Percentiles rank a stretch among this genome's conserved stretches.
These are phyloP conservation scores for Annona cherimola DNA, from an alignment of 164 flowering plant species.

Conservation along the genomic window DNA sequence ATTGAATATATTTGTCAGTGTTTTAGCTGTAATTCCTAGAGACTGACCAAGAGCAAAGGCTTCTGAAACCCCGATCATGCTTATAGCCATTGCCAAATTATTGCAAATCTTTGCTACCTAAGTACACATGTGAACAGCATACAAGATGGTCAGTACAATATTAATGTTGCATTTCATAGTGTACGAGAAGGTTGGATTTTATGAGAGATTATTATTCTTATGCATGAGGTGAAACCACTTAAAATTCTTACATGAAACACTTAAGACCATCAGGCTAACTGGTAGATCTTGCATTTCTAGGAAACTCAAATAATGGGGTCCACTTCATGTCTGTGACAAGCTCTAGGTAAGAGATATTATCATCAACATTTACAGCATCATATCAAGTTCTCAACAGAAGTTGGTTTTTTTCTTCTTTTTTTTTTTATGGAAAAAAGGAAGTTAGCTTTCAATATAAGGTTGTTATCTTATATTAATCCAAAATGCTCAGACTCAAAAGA, in stretches of 20 bases:
- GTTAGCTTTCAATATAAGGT: no score
- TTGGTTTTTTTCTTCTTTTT: no score
- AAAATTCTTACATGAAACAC: background rate
- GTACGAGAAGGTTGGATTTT: background rate
- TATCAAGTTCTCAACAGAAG: no score
- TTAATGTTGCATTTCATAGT: background rate
- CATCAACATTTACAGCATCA: no score
- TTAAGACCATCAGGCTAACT: background rate
- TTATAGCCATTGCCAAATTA: constrained; percentile 88
- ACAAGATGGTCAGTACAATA: background rate
- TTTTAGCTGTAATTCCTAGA: constrained; percentile 61
- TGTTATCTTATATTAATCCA: no score
- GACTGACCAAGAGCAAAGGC: constrained; percentile 86
- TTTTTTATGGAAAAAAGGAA: no score
- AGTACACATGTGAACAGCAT: constrained; percentile 6
- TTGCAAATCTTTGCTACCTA: constrained; percentile 96
- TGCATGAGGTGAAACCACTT: background rate
- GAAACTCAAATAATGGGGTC: background rate
- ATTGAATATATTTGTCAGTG: constrained; percentile 69
- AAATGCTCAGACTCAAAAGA: no score
- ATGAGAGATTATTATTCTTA: no score
- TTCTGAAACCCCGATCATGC: constrained; percentile 92
- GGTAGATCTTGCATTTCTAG: background rate
- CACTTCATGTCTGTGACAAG: background rate
- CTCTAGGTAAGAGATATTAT: background rate